These are phyloP conservation scores for Smallanthus sonchifolius DNA, from an alignment of 129 eudicot species.

Conservation along the genomic window DNA sequence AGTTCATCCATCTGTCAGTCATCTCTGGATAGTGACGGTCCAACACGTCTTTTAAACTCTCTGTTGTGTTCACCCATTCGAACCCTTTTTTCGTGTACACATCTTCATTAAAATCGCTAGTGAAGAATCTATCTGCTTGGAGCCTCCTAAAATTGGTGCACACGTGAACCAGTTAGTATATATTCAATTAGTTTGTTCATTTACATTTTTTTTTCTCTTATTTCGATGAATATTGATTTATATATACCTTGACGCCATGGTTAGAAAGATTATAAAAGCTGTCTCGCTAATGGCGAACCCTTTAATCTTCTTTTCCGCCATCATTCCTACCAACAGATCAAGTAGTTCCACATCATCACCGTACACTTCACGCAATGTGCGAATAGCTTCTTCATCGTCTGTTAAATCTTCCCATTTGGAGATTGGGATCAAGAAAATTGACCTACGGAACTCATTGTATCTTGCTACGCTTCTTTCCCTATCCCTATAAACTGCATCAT, in stretches of 20 bases:
- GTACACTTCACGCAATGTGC: slow-evolving; percentile 44
- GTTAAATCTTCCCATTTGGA: slow-evolving; percentile 76
- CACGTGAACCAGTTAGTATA: neutral
- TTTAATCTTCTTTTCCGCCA: slow-evolving; percentile 60
- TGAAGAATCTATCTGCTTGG: slow-evolving; percentile 56
- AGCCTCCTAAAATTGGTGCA: slow-evolving; percentile 37
- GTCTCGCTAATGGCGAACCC: slow-evolving; percentile 76
- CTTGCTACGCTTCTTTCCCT: slow-evolving; percentile 61
- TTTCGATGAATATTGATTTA: neutral
- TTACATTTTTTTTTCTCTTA: neutral
- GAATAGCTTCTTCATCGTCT: slow-evolving; percentile 38
- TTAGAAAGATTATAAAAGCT: slow-evolving; percentile 44
- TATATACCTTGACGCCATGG: slow-evolving; percentile 58
- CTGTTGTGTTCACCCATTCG: slow-evolving; percentile 58
- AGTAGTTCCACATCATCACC: slow-evolving; percentile 50
- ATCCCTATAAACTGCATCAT: slow-evolving; percentile 50
- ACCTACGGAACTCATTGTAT: slow-evolving; percentile 58
- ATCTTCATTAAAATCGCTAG: slow-evolving; percentile 47
- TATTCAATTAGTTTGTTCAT: neutral
- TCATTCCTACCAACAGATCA: slow-evolving; percentile 52
- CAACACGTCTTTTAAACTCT: slow-evolving; percentile 59
- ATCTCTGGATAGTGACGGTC: slow-evolving; percentile 55
- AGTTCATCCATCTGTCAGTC: slow-evolving; percentile 56
- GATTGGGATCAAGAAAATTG: slow-evolving; percentile 48
- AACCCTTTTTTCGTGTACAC: slow-evolving; percentile 57